Evolutionary conservation across 2,329 filamentous ascomycete species (phyloP).

Genomic region (Penicillium brevicompactum): DNA sequence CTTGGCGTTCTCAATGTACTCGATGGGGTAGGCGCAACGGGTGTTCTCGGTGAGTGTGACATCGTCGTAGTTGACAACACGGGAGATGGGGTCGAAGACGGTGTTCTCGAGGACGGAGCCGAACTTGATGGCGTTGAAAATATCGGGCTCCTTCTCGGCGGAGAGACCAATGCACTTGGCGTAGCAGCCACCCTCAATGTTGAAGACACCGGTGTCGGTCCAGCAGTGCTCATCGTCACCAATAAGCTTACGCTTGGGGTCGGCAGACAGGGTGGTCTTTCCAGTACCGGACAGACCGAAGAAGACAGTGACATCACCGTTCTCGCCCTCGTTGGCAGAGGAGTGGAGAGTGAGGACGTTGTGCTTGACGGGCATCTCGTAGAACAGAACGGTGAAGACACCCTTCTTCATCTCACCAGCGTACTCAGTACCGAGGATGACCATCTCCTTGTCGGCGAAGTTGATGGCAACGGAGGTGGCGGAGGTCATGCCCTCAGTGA

Average conservation of each 20-base stretch:
- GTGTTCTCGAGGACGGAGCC: conserved; percentile 98
- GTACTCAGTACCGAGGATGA: conserved; percentile 98
- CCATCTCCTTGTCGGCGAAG: conserved; percentile 99
- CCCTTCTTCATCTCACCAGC: conserved; percentile 98
- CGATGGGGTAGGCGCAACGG: conserved; percentile 96
- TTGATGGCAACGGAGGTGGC: conserved; percentile 98
- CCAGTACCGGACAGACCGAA: conserved; percentile 98
- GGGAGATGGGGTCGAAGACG: conserved; percentile 88
- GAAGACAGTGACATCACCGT: conserved; percentile 97
- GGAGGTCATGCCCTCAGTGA: conserved; percentile 97
- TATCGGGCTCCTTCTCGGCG: conserved; percentile 98
- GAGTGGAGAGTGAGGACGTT: conserved; percentile 98
- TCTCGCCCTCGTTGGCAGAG: conserved; percentile 93
- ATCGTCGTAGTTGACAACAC: conserved; percentile 94
- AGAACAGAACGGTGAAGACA: conserved; percentile 98
- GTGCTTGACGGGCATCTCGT: conserved; percentile 99
- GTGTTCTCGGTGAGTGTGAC: conserved; percentile 96
- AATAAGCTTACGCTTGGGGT: conserved; percentile 93
- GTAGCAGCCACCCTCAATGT: conserved; percentile 99
- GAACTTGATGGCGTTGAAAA: conserved; percentile 92
- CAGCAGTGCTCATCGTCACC: conserved; percentile 99
- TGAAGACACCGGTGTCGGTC: conserved; percentile 95
- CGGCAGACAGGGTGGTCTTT: conserved; percentile 97
- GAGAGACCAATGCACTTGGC: conserved; percentile 98
- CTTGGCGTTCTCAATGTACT: conserved; percentile 99